Percentiles rank a stretch among this genome's conserved stretches.
These are phyloP conservation scores for Lophiostoma macrostomum DNA, from an alignment of 495 filamentous ascomycete genomes.

Conservation along the genomic window DNA sequence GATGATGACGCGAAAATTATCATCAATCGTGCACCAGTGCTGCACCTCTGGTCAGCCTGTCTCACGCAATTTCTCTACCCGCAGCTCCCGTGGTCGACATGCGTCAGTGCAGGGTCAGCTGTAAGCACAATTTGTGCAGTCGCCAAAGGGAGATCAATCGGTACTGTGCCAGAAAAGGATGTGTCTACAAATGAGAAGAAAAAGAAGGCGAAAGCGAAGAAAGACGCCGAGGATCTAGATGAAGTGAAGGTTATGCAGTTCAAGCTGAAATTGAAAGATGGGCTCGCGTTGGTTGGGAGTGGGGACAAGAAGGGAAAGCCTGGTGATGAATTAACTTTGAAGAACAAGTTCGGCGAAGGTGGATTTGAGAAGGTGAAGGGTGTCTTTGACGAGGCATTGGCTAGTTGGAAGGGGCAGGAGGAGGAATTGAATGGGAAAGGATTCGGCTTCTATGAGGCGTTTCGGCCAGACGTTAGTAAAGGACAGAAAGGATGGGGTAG, in stretches of 20 bases:
- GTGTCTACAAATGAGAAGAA: slow-evolving; percentile 6
- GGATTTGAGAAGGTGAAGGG: slow-evolving; percentile 15
- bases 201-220: slow-evolving; percentile 1
- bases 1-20: neutral
- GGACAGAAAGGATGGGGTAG: slow-evolving; percentile 34
- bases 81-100: slow-evolving; percentile 18
- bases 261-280: slow-evolving; percentile 27
- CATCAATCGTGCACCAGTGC: slow-evolving; percentile 31
- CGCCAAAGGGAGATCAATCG: slow-evolving; percentile 31
- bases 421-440: slow-evolving; percentile 28
- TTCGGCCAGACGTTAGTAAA: slow-evolving; percentile 22
- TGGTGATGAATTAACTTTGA: slow-evolving; percentile 14
- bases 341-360: slow-evolving; percentile 30
- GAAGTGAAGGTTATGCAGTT: slow-evolving; percentile 27
- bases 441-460: slow-evolving; percentile 30
- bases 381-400: slow-evolving; percentile 20
- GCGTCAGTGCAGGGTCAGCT: slow-evolving; percentile 27
- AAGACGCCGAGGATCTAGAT: slow-evolving; percentile 13
- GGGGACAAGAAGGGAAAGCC: slow-evolving; percentile 30
- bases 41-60: slow-evolving; percentile 30
- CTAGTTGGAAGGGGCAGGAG: slow-evolving; percentile 25
- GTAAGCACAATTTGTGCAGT: slow-evolving; percentile 28
- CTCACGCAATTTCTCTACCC: slow-evolving; percentile 26
- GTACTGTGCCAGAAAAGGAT: slow-evolving; percentile 9
- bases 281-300: slow-evolving; percentile 15